These are phyloP conservation scores for Yarrowia porcina DNA, from an alignment of 805 yeast genomes.

Conservation along the genomic window DNA sequence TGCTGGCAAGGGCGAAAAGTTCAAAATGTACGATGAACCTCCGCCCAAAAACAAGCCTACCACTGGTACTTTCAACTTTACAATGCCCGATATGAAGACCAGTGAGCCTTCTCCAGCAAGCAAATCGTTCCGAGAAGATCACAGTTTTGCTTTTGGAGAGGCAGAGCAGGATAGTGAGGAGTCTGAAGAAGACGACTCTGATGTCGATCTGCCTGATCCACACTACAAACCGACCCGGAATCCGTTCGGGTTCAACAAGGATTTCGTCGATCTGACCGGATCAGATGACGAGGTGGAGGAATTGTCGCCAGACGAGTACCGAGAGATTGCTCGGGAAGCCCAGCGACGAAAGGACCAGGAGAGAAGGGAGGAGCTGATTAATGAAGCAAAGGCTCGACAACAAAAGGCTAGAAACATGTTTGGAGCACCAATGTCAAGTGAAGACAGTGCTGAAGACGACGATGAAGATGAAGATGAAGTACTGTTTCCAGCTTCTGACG, in stretches of 20 bases:
- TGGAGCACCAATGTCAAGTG: background rate
- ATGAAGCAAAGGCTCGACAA: background rate
- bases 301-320: conserved; percentile 10
- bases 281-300: conserved; percentile 13
- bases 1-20: conserved; percentile 10
- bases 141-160: conserved; percentile 1
- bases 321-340: background rate
- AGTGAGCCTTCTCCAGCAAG: background rate
- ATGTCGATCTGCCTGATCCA: background rate
- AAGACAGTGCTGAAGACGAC: background rate
- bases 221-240: background rate
- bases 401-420: background rate
- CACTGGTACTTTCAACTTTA: background rate
- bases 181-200: background rate
- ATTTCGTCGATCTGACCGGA: background rate
- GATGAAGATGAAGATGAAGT: background rate
- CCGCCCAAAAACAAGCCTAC: conserved; percentile 5
- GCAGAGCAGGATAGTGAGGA: background rate
- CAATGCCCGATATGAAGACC: conserved; percentile 18
- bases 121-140: conserved; percentile 2
- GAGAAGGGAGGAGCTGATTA: background rate
- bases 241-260: conserved; percentile 1
- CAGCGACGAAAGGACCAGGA: conserved; percentile 4
- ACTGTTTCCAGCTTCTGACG: too few relatives aligned
- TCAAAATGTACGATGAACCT: conserved; percentile 12